A percentile compares a stretch with the other conserved stretches of the same genome.
These are phyloP conservation scores for Leccinum ponderosum DNA, from an alignment of 1,284 basidiomycete genomes.

Conservation along the genomic window DNA sequence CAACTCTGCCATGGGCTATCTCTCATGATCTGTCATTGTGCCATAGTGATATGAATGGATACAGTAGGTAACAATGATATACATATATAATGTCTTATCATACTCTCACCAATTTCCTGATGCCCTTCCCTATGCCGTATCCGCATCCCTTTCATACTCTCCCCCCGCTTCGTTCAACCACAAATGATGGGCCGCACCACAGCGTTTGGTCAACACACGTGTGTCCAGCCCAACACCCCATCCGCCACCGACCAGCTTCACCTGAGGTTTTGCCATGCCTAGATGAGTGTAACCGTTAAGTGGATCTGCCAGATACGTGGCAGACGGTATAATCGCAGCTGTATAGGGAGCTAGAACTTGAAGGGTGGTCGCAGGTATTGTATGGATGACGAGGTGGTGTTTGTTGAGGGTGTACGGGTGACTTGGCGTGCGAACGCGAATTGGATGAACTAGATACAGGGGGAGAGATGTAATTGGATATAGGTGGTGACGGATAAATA, in stretches of 20 bases:
- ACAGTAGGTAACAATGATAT: too few relatives aligned
- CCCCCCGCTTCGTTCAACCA: conserved; percentile 24
- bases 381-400: conserved; percentile 26
- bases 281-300: conserved; percentile 71
- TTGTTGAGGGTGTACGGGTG: conserved; percentile 37
- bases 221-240: conserved; percentile 84
- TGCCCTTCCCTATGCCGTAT: conserved; percentile 21
- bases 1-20: too few relatives aligned
- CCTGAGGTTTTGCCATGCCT: conserved; percentile 75
- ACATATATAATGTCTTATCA: too few relatives aligned
- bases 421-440: conserved; percentile 35
- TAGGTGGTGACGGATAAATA: conserved; percentile 33
- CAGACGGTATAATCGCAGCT: conserved; percentile 58
- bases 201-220: conserved; percentile 5
- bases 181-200: conserved; percentile 68
- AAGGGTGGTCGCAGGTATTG: conserved; percentile 48
- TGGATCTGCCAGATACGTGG: conserved; percentile 63
- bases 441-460: conserved; percentile 34
- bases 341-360: conserved; percentile 52
- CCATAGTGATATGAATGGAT: too few relatives aligned
- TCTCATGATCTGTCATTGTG: too few relatives aligned
- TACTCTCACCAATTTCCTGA: too few relatives aligned
- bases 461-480: conserved; percentile 24
- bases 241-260: conserved; percentile 80
- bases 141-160: conserved; percentile 13